Evolutionary conservation across 129 eudicot genomes (phyloP).

Genomic region (Dittrichia graveolens): DNA sequence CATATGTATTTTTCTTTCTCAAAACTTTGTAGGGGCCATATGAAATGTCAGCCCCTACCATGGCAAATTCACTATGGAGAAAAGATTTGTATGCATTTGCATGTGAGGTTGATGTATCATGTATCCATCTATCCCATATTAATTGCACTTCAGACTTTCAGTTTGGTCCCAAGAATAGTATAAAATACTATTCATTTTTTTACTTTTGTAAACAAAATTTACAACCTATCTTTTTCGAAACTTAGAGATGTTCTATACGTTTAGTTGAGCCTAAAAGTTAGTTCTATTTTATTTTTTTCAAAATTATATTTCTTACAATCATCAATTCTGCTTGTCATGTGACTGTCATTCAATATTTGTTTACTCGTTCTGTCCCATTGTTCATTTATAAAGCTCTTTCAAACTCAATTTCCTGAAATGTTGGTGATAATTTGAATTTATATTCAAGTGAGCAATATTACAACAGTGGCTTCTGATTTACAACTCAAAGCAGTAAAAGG

Average conservation of each 20-base stretch:
- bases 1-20: neutral
- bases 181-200: neutral
- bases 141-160: conserved; percentile 20
- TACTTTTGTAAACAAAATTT: neutral
- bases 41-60: conserved; percentile 31
- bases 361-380: neutral
- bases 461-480: neutral
- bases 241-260: neutral
- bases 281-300: neutral
- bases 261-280: neutral
- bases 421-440: neutral
- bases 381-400: neutral
- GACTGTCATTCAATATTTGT: neutral
- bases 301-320: neutral
- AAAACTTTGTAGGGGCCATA: conserved; percentile 23
- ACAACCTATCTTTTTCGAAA: neutral
- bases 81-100: conserved; percentile 5
- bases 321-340: neutral
- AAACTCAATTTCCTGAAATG: neutral
- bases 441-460: neutral
- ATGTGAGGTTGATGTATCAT: conserved; percentile 7
- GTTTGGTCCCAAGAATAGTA: conserved; percentile 21
- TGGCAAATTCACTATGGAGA: neutral
- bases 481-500: neutral
- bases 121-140: conserved; percentile 25